Conservation (phyloP, 2,329 filamentous ascomycete genomes). For the Alternaria sp. region DNA sequence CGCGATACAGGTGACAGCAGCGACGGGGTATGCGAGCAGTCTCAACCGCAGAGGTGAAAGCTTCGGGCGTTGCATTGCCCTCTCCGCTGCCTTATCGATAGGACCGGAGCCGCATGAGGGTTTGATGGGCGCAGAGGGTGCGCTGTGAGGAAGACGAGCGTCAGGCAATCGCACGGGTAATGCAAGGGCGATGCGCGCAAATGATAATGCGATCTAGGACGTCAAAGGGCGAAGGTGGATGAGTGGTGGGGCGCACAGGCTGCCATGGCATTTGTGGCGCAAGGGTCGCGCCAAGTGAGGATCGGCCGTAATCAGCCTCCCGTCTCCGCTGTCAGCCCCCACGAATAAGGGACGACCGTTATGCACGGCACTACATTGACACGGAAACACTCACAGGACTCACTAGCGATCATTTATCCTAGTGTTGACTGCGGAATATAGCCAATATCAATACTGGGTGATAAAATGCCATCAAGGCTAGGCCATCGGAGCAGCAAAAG, state of each 20-base stretch:
- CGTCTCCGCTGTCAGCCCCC: not conserved
- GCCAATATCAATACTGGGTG: too few species aligned
- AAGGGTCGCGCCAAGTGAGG: conserved; percentile 2
- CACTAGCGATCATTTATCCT: too few species aligned
- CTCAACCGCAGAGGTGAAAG: conserved; percentile 76
- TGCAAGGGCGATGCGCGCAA: conserved; percentile 5
- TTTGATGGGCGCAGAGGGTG: conserved; percentile 26
- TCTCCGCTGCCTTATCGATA: conserved; percentile 37
- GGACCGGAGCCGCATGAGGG: conserved; percentile 29
- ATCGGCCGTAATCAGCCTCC: not conserved
- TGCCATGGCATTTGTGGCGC: conserved; percentile 2
- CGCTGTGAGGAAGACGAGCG: conserved; percentile 19
- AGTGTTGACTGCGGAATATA: too few species aligned
- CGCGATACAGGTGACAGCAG: conserved; percentile 66
- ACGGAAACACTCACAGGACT: too few species aligned
- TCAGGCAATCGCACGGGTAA: not conserved
- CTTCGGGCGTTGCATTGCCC: conserved; percentile 58
- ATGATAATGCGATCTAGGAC: not conserved
- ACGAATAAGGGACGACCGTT: not conserved
- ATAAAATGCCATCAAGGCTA: not conserved
- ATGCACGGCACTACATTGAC: too few species aligned
- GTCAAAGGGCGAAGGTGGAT: not conserved
- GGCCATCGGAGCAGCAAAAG: too few species aligned
- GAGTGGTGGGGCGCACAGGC: conserved; percentile 6
- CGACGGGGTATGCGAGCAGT: conserved; percentile 71